A percentile compares a stretch with the other conserved stretches of the same genome.
These are phyloP conservation scores for Pyrenochaeta sp. DNA, from an alignment of 2,329 filamentous ascomycete genomes.

Conservation along the genomic window DNA sequence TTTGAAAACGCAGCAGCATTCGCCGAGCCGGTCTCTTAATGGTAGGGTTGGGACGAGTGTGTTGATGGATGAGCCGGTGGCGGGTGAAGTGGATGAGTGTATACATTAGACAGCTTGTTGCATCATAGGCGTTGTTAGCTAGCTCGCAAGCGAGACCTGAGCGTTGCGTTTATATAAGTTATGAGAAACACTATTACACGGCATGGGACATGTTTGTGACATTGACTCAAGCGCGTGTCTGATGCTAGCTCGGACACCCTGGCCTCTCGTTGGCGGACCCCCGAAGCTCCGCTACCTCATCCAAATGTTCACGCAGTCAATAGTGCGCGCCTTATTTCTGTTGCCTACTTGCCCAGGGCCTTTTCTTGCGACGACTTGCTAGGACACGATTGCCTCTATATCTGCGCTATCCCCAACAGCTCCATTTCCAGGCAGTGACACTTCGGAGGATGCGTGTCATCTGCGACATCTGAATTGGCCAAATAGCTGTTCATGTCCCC, in stretches of 20 bases:
- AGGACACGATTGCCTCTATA: not conserved
- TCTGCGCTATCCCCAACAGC: not conserved
- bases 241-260: conserved; percentile 8
- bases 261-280: conserved; percentile 10
- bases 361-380: not conserved
- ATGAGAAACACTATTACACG: conserved; percentile 8
- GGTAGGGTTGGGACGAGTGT: conserved; percentile 13
- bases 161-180: conserved; percentile 22
- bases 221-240: not conserved
- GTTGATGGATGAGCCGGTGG: conserved; percentile 28
- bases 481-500: conserved; percentile 35
- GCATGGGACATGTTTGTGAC: not conserved
- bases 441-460: conserved; percentile 35
- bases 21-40: conserved; percentile 24
- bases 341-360: conserved; percentile 1
- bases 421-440: conserved; percentile 13
- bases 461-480: conserved; percentile 32
- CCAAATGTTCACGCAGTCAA: conserved; percentile 11
- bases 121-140: conserved; percentile 38
- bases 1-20: not conserved
- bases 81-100: conserved; percentile 30
- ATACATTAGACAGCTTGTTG: conserved; percentile 44
- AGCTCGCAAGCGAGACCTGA: conserved; percentile 22
- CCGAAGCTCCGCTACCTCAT: conserved; percentile 21
- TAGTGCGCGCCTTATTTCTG: not conserved